Evolutionary conservation across 2,329 filamentous ascomycete species (phyloP).

Genomic region (Rasamsonia emersonii): DNA sequence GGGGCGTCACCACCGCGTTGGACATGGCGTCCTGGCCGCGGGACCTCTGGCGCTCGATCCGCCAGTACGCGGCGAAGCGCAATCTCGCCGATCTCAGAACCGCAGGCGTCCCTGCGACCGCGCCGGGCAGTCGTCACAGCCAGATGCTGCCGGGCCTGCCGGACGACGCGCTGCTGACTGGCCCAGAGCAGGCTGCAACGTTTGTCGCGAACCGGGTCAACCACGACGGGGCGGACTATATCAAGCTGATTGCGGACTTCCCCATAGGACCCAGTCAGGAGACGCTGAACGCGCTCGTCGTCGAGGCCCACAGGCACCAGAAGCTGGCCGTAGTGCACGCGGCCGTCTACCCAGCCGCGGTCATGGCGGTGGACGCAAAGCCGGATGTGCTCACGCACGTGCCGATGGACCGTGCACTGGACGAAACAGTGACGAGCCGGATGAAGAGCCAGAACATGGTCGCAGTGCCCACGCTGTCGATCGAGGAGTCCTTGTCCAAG

Average conservation of each 20-base stretch:
- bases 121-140: conserved; percentile 6
- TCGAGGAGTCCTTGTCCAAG: background rate
- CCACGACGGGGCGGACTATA: conserved; percentile 13
- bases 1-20: conserved; percentile 15
- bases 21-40: conserved; percentile 5
- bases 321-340: conserved; percentile 8
- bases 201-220: conserved; percentile 10
- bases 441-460: background rate
- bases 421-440: background rate
- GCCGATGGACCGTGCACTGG: conserved; percentile 8
- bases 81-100: conserved; percentile 5
- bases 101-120: conserved; percentile 4
- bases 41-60: background rate
- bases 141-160: conserved; percentile 5
- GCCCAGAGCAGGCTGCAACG: background rate
- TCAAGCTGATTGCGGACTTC: conserved; percentile 13
- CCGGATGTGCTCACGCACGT: conserved; percentile 12
- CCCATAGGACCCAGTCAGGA: conserved; percentile 12
- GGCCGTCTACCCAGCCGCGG: conserved; percentile 2
- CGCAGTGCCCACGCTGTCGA: background rate
- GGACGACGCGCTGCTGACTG: conserved; percentile 3
- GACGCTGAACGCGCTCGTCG: conserved; percentile 10
- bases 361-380: conserved; percentile 8
- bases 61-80: background rate
- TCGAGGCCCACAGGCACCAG: conserved; percentile 5